Evolutionary conservation across 805 yeast genomes (phyloP), one percentile per base, ranked within the genome.

Genomic region (Alloascoidea hylecoeti): DNA sequence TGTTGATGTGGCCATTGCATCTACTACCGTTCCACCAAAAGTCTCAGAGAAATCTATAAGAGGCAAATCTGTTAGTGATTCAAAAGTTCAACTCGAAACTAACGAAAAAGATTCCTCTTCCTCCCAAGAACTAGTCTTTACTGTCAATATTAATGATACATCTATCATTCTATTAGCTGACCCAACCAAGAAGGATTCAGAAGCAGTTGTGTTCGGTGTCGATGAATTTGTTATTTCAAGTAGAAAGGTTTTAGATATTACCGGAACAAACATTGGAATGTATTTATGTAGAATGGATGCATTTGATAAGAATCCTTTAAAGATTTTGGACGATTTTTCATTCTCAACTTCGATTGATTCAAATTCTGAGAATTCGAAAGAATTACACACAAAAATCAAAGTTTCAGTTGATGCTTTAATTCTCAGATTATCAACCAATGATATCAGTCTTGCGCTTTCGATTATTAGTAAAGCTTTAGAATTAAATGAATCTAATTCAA

Each of bases 321-420:
- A 96, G 39, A 69, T 92, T 18, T 65, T 92, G 42, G 96, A 92
- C 55, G 96, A 92, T 48, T 92, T 89, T 55, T 80, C 94, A 1
- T 60, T 85, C 2, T 74, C 86, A 1, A 65, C 82, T 40, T 72
- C 84, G 0, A 58, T 81, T 39, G 96, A 89, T 50, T 65, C 71
- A 5, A 63, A 85, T 35, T 78, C 78, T 3, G 74, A 94, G 0
- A 69, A 77, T 1, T 51, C 65, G 0, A 68, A 71, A 1, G 70
- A 70, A 15, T 64, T 70, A 37, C 51, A 84, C 37, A 78, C 94
- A 0, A 62, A 67, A 27, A 66, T 86, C 6, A 78, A 77, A 39
- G 65, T 78, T 5, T 70, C 85, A 0, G 65, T 88, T 18, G 96
- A 89, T 41, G 92, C 94, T 0, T 53, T 92, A 30, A 58, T 89